A percentile compares a stretch with the other conserved stretches of the same genome.
Conservation (phyloP, 192 early-diverging fungal genomes). For the Coemansia sp. region DNA sequence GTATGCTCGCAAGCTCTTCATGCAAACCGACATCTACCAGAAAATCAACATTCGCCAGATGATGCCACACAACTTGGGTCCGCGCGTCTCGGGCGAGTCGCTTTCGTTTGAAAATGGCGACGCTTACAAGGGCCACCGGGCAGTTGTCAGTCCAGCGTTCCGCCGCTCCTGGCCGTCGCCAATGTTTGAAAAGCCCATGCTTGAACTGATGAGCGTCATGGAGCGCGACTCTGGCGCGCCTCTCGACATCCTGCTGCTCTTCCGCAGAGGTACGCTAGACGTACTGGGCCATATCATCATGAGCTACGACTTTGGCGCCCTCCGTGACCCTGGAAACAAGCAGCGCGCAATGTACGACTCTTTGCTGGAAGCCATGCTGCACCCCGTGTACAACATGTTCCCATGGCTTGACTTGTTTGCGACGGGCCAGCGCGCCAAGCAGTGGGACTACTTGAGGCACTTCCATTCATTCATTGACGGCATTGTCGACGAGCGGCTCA, state of each 20-base stretch:
- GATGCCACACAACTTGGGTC: conserved; percentile 50
- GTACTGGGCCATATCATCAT: conserved; percentile 58
- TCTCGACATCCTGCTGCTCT: conserved; percentile 38
- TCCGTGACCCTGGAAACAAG: conserved; percentile 45
- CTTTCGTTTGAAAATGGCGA: conserved; percentile 50
- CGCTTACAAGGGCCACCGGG: conserved; percentile 48
- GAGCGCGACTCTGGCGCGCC: conserved; percentile 32
- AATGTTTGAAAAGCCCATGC: conserved; percentile 39
- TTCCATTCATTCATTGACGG: conserved; percentile 51
- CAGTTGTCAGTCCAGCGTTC: conserved; percentile 53
- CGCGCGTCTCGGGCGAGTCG: conserved; percentile 42
- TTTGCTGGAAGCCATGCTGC: conserved; percentile 46
- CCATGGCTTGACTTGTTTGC: conserved; percentile 53
- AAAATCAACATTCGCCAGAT: conserved; percentile 42
- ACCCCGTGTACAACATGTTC: conserved; percentile 55
- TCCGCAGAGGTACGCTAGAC: conserved; percentile 57
- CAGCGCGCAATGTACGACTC: conserved; percentile 51
- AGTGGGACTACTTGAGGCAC: conserved; percentile 40
- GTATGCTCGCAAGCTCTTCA: conserved; percentile 48
- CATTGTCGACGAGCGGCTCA: conserved; percentile 39
- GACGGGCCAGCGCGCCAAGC: conserved; percentile 38
- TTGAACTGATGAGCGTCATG: conserved; percentile 45
- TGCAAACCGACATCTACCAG: conserved; percentile 49
- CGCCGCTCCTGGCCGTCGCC: conserved; percentile 47
- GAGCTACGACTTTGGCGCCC: conserved; percentile 57